phyloP scores from a whole-genome alignment of 805 yeast species.

The Kockiozyma suomiensis region DNA sequence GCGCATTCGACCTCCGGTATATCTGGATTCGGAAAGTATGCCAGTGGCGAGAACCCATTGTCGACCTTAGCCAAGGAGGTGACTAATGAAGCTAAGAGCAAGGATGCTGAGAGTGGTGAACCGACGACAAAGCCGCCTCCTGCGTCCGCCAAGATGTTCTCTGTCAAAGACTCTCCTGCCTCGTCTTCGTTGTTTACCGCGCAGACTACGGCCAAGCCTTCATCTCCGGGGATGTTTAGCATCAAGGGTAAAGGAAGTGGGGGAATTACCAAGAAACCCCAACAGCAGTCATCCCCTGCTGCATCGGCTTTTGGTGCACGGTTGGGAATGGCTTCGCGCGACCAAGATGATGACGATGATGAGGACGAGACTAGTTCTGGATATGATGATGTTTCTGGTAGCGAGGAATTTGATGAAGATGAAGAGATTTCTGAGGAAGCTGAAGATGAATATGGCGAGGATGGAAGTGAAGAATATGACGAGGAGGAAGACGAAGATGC shows the following conservation, averaged over 20 bases:
- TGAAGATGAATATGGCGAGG: neutral
- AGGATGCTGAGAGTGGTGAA: neutral
- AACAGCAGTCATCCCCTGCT: neutral
- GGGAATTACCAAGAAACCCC: neutral
- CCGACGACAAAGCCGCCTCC: neutral
- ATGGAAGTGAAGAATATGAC: conserved; percentile 1
- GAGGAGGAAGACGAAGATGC: conserved; percentile 13
- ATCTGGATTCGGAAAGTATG: conserved; percentile 4
- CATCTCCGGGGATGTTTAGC: neutral
- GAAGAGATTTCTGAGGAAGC: conserved; percentile 7
- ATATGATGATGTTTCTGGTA: neutral
- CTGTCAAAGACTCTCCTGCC: neutral
- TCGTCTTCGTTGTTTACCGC: neutral
- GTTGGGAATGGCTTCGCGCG: neutral
- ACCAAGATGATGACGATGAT: neutral
- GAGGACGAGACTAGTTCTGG: conserved; percentile 7
- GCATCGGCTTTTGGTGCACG: conserved; percentile 15
- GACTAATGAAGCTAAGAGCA: neutral
- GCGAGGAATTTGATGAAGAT: conserved; percentile 1
- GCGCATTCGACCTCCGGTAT: too few species aligned
- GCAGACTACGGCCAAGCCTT: neutral
- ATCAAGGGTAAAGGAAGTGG: neutral
- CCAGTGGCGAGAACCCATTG: neutral
- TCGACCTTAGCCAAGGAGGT: neutral
- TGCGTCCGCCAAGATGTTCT: neutral